Percentiles rank a stretch among this genome's conserved stretches.
Conservation (phyloP, 768 basidiomycete genomes). For the Auriscalpium vulgare region DNA sequence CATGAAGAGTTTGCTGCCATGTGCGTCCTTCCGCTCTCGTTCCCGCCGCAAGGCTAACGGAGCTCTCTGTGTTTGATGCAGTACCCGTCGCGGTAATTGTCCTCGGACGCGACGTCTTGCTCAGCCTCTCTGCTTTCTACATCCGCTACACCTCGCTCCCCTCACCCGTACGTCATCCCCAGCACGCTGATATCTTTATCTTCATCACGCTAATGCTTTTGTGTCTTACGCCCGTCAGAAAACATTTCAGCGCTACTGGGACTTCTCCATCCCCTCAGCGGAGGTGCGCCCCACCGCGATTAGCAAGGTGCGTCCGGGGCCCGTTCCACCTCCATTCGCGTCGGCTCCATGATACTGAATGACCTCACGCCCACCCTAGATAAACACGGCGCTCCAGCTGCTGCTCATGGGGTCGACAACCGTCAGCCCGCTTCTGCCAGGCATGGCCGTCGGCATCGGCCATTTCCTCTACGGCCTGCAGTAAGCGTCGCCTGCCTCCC, state of each 20-base stretch:
- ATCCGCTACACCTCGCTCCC: slow-evolving; percentile 89
- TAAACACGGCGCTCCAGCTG: slow-evolving; percentile 90
- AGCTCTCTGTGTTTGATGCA: slow-evolving; percentile 22
- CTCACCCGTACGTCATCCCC: slow-evolving; percentile 57
- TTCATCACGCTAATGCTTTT: neutral
- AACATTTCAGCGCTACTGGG: slow-evolving; percentile 92
- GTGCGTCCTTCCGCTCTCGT: slow-evolving; percentile 34
- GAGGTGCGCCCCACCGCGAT: slow-evolving; percentile 92
- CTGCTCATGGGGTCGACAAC: slow-evolving; percentile 87
- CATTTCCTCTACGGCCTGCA: slow-evolving; percentile 62
- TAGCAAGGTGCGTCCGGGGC: slow-evolving; percentile 58
- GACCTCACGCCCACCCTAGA: slow-evolving; percentile 31
- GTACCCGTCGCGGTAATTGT: slow-evolving; percentile 83
- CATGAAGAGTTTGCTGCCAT: slow-evolving; percentile 73
- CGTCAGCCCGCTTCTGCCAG: slow-evolving; percentile 70
- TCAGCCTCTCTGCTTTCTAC: slow-evolving; percentile 86
- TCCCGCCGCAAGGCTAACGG: neutral
- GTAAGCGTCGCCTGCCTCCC: neutral
- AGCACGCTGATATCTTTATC: neutral
- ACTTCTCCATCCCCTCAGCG: slow-evolving; percentile 90
- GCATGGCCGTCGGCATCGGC: slow-evolving; percentile 46
- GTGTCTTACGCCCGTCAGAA: slow-evolving; percentile 40
- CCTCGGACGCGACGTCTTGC: slow-evolving; percentile 79
- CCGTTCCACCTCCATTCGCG: neutral
- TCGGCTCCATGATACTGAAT: neutral